A percentile compares a stretch with the other conserved stretches of the same genome.
Conservation (phyloP, 2,329 filamentous ascomycete species). For the Lasiodiplodia hormozganensis region DNA sequence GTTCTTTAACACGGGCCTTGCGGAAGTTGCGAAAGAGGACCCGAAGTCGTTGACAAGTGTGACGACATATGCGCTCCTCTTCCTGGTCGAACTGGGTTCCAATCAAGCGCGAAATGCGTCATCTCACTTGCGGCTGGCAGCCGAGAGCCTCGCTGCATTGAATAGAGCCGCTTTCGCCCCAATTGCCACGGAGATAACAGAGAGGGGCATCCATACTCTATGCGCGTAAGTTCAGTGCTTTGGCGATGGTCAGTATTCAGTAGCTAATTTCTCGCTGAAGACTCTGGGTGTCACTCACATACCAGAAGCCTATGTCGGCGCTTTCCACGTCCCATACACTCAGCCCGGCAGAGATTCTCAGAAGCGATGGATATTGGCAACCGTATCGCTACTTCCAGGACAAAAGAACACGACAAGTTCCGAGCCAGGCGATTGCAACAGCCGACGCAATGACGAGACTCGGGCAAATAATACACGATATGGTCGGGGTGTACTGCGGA, state of each 20-base stretch:
- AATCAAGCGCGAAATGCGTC: constrained; percentile 36
- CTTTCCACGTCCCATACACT: constrained; percentile 31
- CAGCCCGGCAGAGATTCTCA: constrained; percentile 32
- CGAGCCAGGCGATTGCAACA: constrained; percentile 36
- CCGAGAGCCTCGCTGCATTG: constrained; percentile 31
- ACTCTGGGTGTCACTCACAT: constrained; percentile 35
- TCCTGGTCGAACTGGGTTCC: constrained; percentile 37
- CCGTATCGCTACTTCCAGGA: constrained; percentile 37
- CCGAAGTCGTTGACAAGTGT: constrained; percentile 32
- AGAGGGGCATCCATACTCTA: constrained; percentile 34
- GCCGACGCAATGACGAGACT: constrained; percentile 35
- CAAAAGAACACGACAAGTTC: constrained; percentile 29
- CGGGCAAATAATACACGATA: constrained; percentile 35
- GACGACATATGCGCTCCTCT: constrained; percentile 39
- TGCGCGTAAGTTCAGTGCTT: constrained; percentile 30
- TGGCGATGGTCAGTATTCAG: neutral
- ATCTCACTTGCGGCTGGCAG: constrained; percentile 36
- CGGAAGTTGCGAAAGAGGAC: constrained; percentile 31
- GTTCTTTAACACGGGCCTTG: constrained; percentile 36
- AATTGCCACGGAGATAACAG: constrained; percentile 32
- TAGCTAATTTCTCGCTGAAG: constrained; percentile 1
- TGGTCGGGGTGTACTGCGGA: constrained; percentile 36
- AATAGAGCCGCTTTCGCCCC: constrained; percentile 15
- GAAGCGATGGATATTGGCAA: constrained; percentile 33
- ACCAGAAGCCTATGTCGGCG: constrained; percentile 35